Conservation (phyloP, 345 rosid genomes). For the Euphorbia lathyris region DNA sequence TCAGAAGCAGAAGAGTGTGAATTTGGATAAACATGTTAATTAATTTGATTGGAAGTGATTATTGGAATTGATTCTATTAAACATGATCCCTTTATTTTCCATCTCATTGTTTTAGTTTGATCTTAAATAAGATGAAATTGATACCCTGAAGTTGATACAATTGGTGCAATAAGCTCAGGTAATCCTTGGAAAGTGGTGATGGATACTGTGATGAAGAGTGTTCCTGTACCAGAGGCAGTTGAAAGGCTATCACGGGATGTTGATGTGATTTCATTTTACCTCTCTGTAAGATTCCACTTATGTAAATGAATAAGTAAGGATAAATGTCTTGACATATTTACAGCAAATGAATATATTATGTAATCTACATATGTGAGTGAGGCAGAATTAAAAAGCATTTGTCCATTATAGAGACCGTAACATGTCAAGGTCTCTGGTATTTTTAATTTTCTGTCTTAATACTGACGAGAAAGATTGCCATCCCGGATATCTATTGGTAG, state of each 20-base stretch:
- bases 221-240: conserved; percentile 45
- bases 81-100: neutral
- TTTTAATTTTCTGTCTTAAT: neutral
- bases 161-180: conserved; percentile 32
- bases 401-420: neutral
- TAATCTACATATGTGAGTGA: neutral
- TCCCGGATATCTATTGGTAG: neutral
- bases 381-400: neutral
- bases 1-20: neutral
- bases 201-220: conserved; percentile 45
- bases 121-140: neutral
- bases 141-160: neutral
- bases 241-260: conserved; percentile 44
- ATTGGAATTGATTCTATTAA: neutral
- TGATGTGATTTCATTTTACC: conserved; percentile 41
- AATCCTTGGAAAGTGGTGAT: conserved; percentile 42
- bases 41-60: neutral
- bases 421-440: neutral
- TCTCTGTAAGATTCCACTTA: conserved; percentile 42
- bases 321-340: neutral
- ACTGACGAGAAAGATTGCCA: neutral
- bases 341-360: neutral
- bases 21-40: neutral
- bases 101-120: neutral
- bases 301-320: neutral